A percentile compares a stretch with the other conserved stretches of the same genome.
phyloP scores from a whole-genome alignment of 176 grass and related monocot species.

The Bolboschoenus planiculmis region DNA sequence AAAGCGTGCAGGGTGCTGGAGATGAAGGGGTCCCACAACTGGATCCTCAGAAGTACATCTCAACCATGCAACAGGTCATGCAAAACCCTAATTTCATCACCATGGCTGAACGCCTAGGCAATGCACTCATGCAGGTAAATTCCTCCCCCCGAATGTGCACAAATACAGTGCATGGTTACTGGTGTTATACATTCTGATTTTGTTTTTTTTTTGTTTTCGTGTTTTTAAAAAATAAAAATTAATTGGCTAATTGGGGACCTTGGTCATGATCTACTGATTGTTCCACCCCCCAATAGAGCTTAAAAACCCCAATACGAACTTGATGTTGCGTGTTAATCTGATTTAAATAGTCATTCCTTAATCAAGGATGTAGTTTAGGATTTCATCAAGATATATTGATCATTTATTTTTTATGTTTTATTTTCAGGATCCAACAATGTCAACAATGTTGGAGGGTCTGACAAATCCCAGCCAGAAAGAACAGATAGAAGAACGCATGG shows the following conservation, averaged over 20 bases:
- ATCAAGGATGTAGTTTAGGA: neutral
- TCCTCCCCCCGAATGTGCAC: neutral
- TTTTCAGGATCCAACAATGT: constrained; percentile 77
- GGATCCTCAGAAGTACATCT: constrained; percentile 73
- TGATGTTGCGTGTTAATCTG: neutral
- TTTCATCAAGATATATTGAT: neutral
- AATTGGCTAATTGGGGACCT: neutral
- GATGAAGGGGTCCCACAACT: constrained; percentile 56
- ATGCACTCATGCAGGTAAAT: constrained; percentile 71
- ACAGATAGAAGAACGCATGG: constrained; percentile 75
- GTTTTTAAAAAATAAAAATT: neutral
- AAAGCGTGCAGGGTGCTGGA: constrained; percentile 50
- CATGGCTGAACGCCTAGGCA: constrained; percentile 82
- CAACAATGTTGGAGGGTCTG: constrained; percentile 73
- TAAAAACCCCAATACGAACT: neutral
- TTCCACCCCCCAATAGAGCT: neutral
- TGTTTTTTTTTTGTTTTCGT: neutral
- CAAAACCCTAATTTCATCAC: constrained; percentile 84
- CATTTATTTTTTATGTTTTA: neutral
- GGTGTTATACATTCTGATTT: neutral
- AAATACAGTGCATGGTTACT: neutral
- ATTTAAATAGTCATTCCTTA: neutral
- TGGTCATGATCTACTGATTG: neutral
- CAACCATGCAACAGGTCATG: constrained; percentile 86
- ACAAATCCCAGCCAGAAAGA: constrained; percentile 71